Evolutionary conservation across 495 filamentous ascomycete genomes (phyloP).

Genomic region (Chlorociboria aeruginascens): DNA sequence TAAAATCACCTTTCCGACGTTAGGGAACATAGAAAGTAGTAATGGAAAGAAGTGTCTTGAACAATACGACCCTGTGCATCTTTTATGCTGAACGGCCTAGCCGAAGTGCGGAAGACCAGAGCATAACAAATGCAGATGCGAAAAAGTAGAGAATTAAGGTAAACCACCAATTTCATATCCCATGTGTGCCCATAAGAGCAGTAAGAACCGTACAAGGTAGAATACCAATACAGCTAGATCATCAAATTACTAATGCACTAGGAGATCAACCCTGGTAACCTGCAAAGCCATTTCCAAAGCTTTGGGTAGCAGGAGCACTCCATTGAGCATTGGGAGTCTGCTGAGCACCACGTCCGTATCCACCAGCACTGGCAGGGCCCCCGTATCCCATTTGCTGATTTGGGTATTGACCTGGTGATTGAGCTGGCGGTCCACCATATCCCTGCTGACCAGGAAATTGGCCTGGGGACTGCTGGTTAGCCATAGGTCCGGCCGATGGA

Average conservation of each 20-base stretch:
- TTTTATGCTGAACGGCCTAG: constrained; percentile 12
- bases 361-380: constrained; percentile 49
- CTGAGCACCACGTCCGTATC: constrained; percentile 68
- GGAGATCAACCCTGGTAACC: constrained; percentile 42
- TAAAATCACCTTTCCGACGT: constrained; percentile 17
- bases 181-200: background rate
- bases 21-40: constrained; percentile 13
- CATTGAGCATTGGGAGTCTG: constrained; percentile 62
- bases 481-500: constrained; percentile 18
- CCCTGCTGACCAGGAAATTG: constrained; percentile 55
- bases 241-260: background rate
- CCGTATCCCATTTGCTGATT: constrained; percentile 38
- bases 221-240: constrained; percentile 1
- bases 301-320: constrained; percentile 50
- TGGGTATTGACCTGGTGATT: constrained; percentile 31
- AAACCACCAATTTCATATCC: constrained; percentile 8
- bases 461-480: constrained; percentile 45
- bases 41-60: constrained; percentile 13
- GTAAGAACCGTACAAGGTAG: background rate
- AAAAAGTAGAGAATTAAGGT: constrained; percentile 6
- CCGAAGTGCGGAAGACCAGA: background rate
- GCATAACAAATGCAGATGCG: constrained; percentile 6
- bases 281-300: constrained; percentile 47
- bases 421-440: constrained; percentile 45
- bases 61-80: constrained; percentile 16